Base-by-base conservation (phyloP, 106 monocot genomes). In the Apostasia ramifera region DNA sequence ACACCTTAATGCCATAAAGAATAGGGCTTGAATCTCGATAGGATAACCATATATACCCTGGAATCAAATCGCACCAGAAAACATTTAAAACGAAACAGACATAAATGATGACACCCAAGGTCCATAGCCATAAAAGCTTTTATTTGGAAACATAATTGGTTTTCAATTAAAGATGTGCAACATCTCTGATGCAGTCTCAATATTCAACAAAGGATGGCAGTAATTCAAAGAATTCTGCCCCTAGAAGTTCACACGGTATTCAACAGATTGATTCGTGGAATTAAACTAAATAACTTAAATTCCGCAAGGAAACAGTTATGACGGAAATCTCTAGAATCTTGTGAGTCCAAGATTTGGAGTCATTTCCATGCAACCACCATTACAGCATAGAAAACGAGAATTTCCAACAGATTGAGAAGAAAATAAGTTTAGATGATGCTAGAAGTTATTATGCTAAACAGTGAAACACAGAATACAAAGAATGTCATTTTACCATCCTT, bases 41-140 rank as follows among this genome's bases (percentile, higher is more conserved):
- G 82, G 82, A 82, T 82, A 82, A 64, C 82, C 82, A 61, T 82
- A 82, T 14, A 82, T 58, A 52, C 78, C 82, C 82, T 82, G 70
- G 51, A 71, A 72, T n/a, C 54, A 2, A 54, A 54, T 49, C 44
- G 12, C 11, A 59, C 10, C 11, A 39, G 2, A 41, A 71, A 50
- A 52, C 1, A 71, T 71, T 45, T 61, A 38, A 70, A 54, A 13
- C 38, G 15, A 42, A 71, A 4, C 9, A 49, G 9, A 72, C n/a
- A 48, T 12, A 2, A 63, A 63, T 40, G 10, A 12, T 14, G n/a
- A 26, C 26, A 66, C 3, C 41, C 1, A 40, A 42, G 10, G 8
- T 41, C 42, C 41, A 61, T 43, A 8, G 41, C 62, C 43, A 5
- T 45, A 8, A 62, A 2, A 52, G 52, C 11, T 52, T 52, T 52